A percentile compares a stretch with the other conserved stretches of the same genome.
Evolutionary conservation across 176 grass and related monocot species (phyloP).

Genomic region (Bothriochloa decipiens): DNA sequence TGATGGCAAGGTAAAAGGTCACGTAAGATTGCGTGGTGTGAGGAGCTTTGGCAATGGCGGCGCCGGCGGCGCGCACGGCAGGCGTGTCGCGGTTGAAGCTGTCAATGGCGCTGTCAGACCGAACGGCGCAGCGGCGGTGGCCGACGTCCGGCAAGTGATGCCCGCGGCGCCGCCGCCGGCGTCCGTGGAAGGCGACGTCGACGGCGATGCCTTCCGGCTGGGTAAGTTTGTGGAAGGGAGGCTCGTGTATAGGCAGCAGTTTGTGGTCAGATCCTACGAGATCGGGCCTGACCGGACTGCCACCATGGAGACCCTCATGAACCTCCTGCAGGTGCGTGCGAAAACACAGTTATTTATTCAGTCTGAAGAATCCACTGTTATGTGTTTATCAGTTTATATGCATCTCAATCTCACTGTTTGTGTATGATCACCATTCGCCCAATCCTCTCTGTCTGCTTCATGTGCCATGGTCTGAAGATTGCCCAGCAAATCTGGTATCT

Average conservation of each 20-base stretch:
- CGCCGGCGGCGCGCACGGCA: background rate
- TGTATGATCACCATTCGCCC: background rate
- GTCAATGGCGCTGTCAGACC: slow-evolving; percentile 44
- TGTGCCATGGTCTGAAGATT: slow-evolving; percentile 10
- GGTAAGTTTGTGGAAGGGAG: slow-evolving; percentile 54
- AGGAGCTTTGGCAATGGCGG: slow-evolving; percentile 5
- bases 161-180: background rate
- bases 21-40: background rate
- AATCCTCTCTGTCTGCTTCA: background rate
- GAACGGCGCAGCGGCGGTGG: slow-evolving; percentile 35
- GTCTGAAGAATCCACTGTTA: background rate
- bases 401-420: background rate
- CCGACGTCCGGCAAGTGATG: background rate
- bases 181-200: slow-evolving; percentile 7
- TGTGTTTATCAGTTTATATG: too few species aligned
- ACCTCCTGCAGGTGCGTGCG: slow-evolving; percentile 53
- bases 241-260: slow-evolving; percentile 56
- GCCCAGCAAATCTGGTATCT: background rate
- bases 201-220: slow-evolving; percentile 34
- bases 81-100: background rate
- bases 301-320: slow-evolving; percentile 66
- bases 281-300: slow-evolving; percentile 61
- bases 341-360: background rate
- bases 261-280: slow-evolving; percentile 64
- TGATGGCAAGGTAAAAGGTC: slow-evolving; percentile 4